A percentile compares a stretch with the other conserved stretches of the same genome.
Conservation (phyloP, 371 early-diverging fungal species). For the Coemansia sp. region DNA sequence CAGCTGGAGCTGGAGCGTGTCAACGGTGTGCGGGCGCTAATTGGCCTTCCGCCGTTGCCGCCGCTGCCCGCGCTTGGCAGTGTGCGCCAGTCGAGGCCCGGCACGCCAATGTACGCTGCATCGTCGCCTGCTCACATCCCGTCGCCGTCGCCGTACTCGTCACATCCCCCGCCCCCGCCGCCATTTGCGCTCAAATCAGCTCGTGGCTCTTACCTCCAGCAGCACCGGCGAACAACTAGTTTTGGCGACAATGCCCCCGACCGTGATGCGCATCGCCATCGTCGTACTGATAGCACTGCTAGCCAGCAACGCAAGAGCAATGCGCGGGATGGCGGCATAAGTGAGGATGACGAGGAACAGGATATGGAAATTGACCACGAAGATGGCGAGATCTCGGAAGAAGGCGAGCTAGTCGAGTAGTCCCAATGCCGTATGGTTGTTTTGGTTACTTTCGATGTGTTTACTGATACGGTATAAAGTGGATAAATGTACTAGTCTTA, state of each 20-base stretch:
- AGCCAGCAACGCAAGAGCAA: neutral
- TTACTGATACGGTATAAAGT: too few relatives aligned
- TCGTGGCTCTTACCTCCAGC: neutral
- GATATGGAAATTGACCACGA: constrained; percentile 41
- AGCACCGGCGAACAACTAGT: constrained; percentile 31
- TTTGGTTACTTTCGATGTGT: too few relatives aligned
- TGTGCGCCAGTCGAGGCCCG: constrained; percentile 43
- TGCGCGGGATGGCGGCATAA: constrained; percentile 4
- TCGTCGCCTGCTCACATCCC: constrained; percentile 32
- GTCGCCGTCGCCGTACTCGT: constrained; percentile 22
- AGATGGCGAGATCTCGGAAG: constrained; percentile 46
- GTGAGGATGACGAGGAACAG: constrained; percentile 25
- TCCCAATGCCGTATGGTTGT: too few relatives aligned
- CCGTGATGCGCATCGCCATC: constrained; percentile 3
- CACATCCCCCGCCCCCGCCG: neutral
- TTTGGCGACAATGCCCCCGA: constrained; percentile 13
- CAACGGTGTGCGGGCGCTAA: constrained; percentile 44
- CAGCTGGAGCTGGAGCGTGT: constrained; percentile 47
- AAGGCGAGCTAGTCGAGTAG: constrained; percentile 38
- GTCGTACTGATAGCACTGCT: neutral
- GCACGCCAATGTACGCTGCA: constrained; percentile 35
- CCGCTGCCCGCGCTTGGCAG: constrained; percentile 15
- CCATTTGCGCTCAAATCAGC: constrained; percentile 8
- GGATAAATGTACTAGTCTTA: too few relatives aligned
- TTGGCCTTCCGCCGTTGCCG: constrained; percentile 43